Evolutionary conservation across 768 basidiomycete species (phyloP).

Genomic region (Panaeolus cyanescens): DNA sequence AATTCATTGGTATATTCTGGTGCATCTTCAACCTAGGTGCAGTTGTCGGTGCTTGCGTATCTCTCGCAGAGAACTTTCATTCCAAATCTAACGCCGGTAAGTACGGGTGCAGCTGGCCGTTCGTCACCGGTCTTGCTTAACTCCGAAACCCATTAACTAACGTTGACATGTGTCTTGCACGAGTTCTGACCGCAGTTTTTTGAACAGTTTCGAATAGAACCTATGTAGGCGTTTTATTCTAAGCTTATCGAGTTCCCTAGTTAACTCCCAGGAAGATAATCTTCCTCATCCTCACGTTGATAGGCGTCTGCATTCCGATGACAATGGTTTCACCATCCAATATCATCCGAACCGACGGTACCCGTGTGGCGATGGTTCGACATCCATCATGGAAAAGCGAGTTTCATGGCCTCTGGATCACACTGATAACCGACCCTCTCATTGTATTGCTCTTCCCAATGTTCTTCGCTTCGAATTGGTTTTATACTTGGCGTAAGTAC

Average conservation of each 20-base stretch:
- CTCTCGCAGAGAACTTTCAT: conserved; percentile 71
- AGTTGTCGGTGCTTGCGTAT: conserved; percentile 75
- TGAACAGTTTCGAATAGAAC: conserved; percentile 65
- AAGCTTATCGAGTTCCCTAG: background rate
- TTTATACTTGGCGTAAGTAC: conserved; percentile 80
- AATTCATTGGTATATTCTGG: conserved; percentile 81
- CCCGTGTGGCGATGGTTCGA: conserved; percentile 53
- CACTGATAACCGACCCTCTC: conserved; percentile 65
- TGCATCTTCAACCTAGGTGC: conserved; percentile 79
- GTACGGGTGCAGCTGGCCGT: conserved; percentile 13
- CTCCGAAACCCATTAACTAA: too few relatives aligned
- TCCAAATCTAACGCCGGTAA: conserved; percentile 47
- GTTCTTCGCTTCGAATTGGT: conserved; percentile 80
- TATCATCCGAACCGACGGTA: conserved; percentile 72
- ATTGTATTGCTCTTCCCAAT: conserved; percentile 79
- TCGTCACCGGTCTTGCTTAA: too few relatives aligned
- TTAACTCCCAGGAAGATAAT: conserved; percentile 54
- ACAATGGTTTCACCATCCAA: conserved; percentile 68
- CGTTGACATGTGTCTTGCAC: too few relatives aligned
- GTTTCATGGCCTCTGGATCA: conserved; percentile 17
- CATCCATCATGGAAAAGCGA: conserved; percentile 57
- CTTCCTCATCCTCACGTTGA: conserved; percentile 67
- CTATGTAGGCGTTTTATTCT: conserved; percentile 49
- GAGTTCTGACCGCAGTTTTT: too few relatives aligned
- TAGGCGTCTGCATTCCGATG: conserved; percentile 65